phyloP scores from a whole-genome alignment of 2,329 filamentous ascomycete genomes.

The Alternaria sp. region DNA sequence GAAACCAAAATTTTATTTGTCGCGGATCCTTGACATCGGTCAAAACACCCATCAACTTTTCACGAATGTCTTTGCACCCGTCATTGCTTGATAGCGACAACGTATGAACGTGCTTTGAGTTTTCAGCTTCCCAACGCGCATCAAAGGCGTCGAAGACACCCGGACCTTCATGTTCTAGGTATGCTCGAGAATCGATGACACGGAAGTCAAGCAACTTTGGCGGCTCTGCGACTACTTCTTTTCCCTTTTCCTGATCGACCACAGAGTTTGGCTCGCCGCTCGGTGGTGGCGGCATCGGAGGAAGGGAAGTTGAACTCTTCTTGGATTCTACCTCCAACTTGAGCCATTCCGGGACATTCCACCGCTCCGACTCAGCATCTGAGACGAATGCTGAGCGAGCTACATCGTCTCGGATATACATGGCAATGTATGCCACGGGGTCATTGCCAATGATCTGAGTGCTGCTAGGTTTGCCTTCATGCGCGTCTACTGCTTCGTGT shows the following conservation, averaged over 20 bases:
- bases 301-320: constrained; percentile 22
- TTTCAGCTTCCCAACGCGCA: constrained; percentile 28
- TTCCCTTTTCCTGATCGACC: constrained; percentile 12
- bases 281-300: constrained; percentile 24
- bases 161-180: constrained; percentile 48
- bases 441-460: constrained; percentile 54
- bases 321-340: constrained; percentile 38
- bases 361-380: constrained; percentile 56
- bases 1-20: constrained; percentile 54
- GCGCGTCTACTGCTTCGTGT: constrained; percentile 62
- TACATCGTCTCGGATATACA: constrained; percentile 65
- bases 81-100: constrained; percentile 37
- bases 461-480: constrained; percentile 57
- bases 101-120: constrained; percentile 25
- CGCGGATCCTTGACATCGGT: constrained; percentile 46
- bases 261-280: constrained; percentile 12
- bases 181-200: constrained; percentile 47
- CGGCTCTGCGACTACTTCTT: constrained; percentile 1
- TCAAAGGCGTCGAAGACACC: constrained; percentile 49
- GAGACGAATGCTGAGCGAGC: constrained; percentile 50
- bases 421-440: constrained; percentile 63
- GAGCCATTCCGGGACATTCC: constrained; percentile 57
- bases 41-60: constrained; percentile 39
- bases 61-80: constrained; percentile 41
- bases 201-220: constrained; percentile 36